Evolutionary conservation across 2,329 filamentous ascomycete genomes (phyloP).

Genomic region (Boeremia exigua): DNA sequence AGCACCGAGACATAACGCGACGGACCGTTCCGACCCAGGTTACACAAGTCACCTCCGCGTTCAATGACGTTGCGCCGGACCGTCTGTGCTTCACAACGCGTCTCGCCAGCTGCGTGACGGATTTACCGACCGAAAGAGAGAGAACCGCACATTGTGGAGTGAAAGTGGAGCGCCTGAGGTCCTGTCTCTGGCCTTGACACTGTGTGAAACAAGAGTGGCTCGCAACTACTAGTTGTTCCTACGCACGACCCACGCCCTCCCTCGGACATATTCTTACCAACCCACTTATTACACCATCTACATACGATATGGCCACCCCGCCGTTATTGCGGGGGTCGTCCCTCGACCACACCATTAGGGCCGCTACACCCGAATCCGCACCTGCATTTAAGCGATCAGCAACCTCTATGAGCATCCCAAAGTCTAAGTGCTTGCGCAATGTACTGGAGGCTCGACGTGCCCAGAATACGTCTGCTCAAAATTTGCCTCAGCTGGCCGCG

Average conservation of each 20-base stretch:
- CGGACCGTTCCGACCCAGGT: slow-evolving; percentile 2
- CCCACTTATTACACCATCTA: slow-evolving; percentile 1
- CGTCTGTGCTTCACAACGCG: slow-evolving; percentile 1
- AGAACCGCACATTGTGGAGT: neutral
- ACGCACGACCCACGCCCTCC: neutral
- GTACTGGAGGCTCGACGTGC: slow-evolving; percentile 42
- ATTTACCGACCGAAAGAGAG: neutral
- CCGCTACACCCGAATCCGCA: slow-evolving; percentile 25
- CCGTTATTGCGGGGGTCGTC: slow-evolving; percentile 28
- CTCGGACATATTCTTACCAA: neutral
- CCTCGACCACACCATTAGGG: slow-evolving; percentile 23
- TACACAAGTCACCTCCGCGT: neutral
- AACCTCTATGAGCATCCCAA: slow-evolving; percentile 36
- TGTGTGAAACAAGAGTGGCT: slow-evolving; percentile 11
- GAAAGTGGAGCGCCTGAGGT: neutral
- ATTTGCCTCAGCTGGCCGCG: neutral
- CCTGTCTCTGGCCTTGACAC: slow-evolving; percentile 1
- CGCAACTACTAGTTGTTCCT: slow-evolving; percentile 8
- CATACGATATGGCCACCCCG: slow-evolving; percentile 30
- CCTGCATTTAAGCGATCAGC: slow-evolving; percentile 20
- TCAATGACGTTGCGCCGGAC: slow-evolving; percentile 14
- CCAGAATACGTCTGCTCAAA: slow-evolving; percentile 24
- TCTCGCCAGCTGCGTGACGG: neutral
- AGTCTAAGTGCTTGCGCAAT: slow-evolving; percentile 42
- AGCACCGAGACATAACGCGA: slow-evolving; percentile 6